Evolutionary conservation across 352 stramenopile species (phyloP), one percentile per base, ranked within the genome.

Genomic region (Elongisporangium prolatum): DNA sequence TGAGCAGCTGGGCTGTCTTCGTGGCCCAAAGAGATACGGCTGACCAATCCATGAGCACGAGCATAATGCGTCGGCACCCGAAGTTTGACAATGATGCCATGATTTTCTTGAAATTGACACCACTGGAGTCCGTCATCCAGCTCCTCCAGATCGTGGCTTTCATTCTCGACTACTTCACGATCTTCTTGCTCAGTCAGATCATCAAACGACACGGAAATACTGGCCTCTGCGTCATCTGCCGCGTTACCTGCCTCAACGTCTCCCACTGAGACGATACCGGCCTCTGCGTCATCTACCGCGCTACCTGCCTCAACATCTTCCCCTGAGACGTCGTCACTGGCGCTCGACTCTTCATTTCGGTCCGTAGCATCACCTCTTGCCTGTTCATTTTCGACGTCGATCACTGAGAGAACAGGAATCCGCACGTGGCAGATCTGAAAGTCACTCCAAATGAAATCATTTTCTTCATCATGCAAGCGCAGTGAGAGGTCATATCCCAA

Each of bases 361-460:
- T 40, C 9, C 9, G 28, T 40, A 17, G 48, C 48, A 21, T 37
- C 57, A 21, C 60, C 59, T 10, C 20, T 16, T 21, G 62, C 21
- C 16, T 68, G 57, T 20, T 69, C 54, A 16, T 56, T 14, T 17
- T 63, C 49, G 2, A 5, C 34, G 51, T 65, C 58, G 28, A 54
- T 7, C 50, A 40, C 28, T 14, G 28, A 9, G 4, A 40, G 28
- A 40, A 40, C 28, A 14, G 79, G 79, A 21, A 88, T 60, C 8
- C 65, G 54, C 7, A 89, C 51, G 16, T 69, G 69, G 22, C 79
- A 91, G 11, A 75, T 60, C 53, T 78, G 67, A 13, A 69, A 65
- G 49, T 85, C 77, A 17, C 59, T 62, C 81, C 81, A 91, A 34
- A 82, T 64, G 21, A 80, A 69, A 69, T 84, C 77, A 25, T 87